Conservation (phyloP, 2,329 filamentous ascomycete species). For the Fusarium sublunatum region DNA sequence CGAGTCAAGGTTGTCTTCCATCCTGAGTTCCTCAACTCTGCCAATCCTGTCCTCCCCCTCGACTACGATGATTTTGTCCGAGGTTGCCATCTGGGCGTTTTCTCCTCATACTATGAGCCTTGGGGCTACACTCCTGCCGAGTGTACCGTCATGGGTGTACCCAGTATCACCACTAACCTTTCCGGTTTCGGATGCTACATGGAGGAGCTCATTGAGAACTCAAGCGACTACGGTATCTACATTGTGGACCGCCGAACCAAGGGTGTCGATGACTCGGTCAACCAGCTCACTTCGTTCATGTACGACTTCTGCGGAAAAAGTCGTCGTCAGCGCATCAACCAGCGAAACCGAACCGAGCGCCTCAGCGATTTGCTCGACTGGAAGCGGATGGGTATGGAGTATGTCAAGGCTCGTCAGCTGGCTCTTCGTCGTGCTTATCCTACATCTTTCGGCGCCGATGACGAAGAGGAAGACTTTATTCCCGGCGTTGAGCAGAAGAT, state of each 20-base stretch:
- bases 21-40: conserved; percentile 95
- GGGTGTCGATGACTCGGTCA: conserved; percentile 96
- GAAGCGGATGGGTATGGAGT: conserved; percentile 99
- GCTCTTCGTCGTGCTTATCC: conserved; percentile 93
- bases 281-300: conserved; percentile 89
- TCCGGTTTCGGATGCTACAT: conserved; percentile 99
- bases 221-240: conserved; percentile 97
- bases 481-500: conserved; percentile 95
- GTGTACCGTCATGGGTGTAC: conserved; percentile 98
- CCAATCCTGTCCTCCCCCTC: conserved; percentile 92
- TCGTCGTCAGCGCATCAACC: conserved; percentile 96
- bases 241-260: conserved; percentile 96
- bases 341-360: conserved; percentile 94
- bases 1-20: conserved; percentile 99
- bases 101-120: conserved; percentile 98
- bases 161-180: conserved; percentile 96
- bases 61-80: conserved; percentile 99
- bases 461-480: conserved; percentile 89
- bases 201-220: conserved; percentile 99
- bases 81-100: conserved; percentile 94
- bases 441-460: conserved; percentile 81
- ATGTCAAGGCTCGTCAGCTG: conserved; percentile 95
- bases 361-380: conserved; percentile 95
- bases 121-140: conserved; percentile 99
- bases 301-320: conserved; percentile 94